These are phyloP conservation scores for Malbranchea zuffiana DNA, from an alignment of 2,329 filamentous ascomycete genomes.

Conservation along the genomic window DNA sequence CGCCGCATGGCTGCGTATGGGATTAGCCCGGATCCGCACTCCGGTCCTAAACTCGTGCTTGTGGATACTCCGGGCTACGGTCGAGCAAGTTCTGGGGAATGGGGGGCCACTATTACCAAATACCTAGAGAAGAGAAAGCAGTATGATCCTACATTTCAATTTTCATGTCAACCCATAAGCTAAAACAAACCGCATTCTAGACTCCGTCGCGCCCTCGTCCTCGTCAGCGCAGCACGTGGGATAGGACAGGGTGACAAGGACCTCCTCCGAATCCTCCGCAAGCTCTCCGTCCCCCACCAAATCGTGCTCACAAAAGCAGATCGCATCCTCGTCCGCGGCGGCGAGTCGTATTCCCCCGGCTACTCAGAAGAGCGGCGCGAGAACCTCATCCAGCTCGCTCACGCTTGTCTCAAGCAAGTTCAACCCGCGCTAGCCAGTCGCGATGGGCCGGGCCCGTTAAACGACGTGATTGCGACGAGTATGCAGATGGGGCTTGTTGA, in stretches of 20 bases:
- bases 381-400: too few species aligned
- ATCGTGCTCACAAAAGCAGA: slow-evolving; percentile 58
- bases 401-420: too few species aligned
- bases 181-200: too few species aligned
- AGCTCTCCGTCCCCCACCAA: slow-evolving; percentile 51
- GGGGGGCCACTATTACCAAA: slow-evolving; percentile 58
- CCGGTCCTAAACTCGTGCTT: slow-evolving; percentile 43
- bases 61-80: slow-evolving; percentile 66
- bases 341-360: too few species aligned
- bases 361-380: too few species aligned
- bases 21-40: slow-evolving; percentile 41
- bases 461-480: slow-evolving; percentile 52
- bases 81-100: slow-evolving; percentile 48
- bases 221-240: slow-evolving; percentile 54
- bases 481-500: slow-evolving; percentile 39
- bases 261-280: slow-evolving; percentile 46
- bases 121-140: slow-evolving; percentile 53
- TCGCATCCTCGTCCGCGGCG: slow-evolving; percentile 35
- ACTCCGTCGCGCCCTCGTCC: slow-evolving; percentile 51
- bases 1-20: slow-evolving; percentile 56
- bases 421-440: slow-evolving; percentile 31
- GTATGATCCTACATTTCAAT: slow-evolving; percentile 24
- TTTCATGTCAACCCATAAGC: not conserved
- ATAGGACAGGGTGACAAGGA: slow-evolving; percentile 50
- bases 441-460: slow-evolving; percentile 36